Evolutionary conservation across 2,329 filamentous ascomycete genomes (phyloP).

Genomic region (Pseudogymnoascus sp.): DNA sequence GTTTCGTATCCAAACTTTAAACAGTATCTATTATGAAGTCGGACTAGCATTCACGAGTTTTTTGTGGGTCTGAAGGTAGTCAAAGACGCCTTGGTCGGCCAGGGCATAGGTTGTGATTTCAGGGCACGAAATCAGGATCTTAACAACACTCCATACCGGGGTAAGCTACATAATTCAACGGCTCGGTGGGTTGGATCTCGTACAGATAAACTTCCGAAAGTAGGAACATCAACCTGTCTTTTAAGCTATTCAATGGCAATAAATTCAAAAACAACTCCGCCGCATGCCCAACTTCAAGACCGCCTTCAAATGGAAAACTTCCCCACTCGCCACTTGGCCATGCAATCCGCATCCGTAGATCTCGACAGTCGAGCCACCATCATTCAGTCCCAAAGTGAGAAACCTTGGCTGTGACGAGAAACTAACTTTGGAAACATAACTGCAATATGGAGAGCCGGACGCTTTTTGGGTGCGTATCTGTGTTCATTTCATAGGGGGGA

Average conservation of each 20-base stretch:
- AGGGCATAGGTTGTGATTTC: neutral
- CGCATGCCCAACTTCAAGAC: constrained; percentile 55
- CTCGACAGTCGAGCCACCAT: constrained; percentile 51
- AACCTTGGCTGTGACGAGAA: too few species aligned
- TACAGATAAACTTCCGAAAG: neutral
- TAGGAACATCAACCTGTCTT: neutral
- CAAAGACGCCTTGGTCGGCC: neutral
- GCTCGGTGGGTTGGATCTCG: neutral
- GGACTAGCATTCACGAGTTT: neutral
- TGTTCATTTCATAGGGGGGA: too few species aligned
- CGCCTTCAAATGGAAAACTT: constrained; percentile 52
- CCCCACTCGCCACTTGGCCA: constrained; percentile 58
- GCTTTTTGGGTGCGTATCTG: too few species aligned
- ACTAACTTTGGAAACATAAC: too few species aligned
- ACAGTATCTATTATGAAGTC: too few species aligned
- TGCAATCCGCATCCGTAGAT: constrained; percentile 51
- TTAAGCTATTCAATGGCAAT: neutral
- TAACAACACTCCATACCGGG: neutral
- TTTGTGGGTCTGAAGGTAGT: neutral
- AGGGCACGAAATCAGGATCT: neutral
- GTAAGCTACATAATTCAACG: neutral
- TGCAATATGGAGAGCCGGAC: too few species aligned
- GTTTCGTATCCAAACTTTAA: neutral
- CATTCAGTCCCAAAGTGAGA: too few species aligned
- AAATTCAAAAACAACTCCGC: constrained; percentile 37